Evolutionary conservation across 306 rosid genomes (phyloP), one percentile per base, ranked within the genome.

Genomic region (Rosa rugosa): DNA sequence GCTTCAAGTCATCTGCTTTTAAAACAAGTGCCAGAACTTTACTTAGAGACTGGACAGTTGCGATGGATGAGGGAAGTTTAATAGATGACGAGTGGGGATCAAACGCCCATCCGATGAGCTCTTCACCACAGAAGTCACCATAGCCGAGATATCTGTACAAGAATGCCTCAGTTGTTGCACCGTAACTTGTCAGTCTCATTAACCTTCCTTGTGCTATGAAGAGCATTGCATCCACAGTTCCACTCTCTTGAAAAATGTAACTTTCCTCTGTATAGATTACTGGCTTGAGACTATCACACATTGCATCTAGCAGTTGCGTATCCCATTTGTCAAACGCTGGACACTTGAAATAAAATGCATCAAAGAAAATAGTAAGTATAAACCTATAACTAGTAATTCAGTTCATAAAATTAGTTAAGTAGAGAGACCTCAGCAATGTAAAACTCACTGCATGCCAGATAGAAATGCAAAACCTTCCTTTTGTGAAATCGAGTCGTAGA

Each of bases 1-100:
- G 17, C 67, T 62, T 62, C 67, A 62, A 25, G 67, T 62, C 40
- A 25, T 62, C 40, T 27, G 67, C 18, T 62, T 62, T 62, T 62
- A 62, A 11, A 62, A 27, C 20, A 27, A 27, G 20, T 5, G 20
- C 68, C 5, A 62, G 3, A 25, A 62, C 68, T 62, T 27, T 62
- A 62, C 67, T 62, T 25, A 13, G 20, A 31, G 68, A 11, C 40
- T 27, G 40, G 41, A 62, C 68, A 11, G 38, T 62, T 62, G 40
- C 9, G 1, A 1, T 13, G 7, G 68, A 62, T 27, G 12, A 11
- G 40, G 68, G 41, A 62, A 11, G 20, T 54, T 31, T 31, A 54
- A 0, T 12, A 13, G 20, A 13, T 62, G 20, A 62, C 8, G 41
- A 62, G 16, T 23, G 34, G 12, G 14, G 14, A 59, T 9, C 5